phyloP scores from a whole-genome alignment of 2,329 filamentous ascomycete species.

The Diplodia corticola region DNA sequence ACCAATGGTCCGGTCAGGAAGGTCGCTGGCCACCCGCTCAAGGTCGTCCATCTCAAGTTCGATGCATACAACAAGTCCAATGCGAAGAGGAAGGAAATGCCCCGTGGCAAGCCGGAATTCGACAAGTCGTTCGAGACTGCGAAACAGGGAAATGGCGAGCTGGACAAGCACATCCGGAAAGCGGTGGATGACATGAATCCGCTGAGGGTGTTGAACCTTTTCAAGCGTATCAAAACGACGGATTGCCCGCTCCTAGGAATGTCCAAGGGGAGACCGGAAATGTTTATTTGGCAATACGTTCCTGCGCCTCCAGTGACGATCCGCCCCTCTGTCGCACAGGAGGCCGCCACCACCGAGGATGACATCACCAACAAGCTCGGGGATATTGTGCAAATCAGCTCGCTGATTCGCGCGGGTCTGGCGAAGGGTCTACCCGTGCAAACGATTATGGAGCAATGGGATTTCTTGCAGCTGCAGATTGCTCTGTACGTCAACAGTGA shows the following conservation, averaged over 20 bases:
- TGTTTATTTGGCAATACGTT: slow-evolving; percentile 96
- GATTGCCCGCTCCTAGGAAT: slow-evolving; percentile 93
- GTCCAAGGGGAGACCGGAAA: slow-evolving; percentile 88
- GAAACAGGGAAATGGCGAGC: slow-evolving; percentile 72
- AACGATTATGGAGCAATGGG: slow-evolving; percentile 97
- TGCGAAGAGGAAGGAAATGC: slow-evolving; percentile 78
- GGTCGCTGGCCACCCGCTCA: slow-evolving; percentile 75
- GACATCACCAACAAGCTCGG: slow-evolving; percentile 96
- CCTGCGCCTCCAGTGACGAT: slow-evolving; percentile 94
- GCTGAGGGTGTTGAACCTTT: slow-evolving; percentile 82
- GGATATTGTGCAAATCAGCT: slow-evolving; percentile 91
- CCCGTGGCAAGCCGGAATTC: slow-evolving; percentile 78
- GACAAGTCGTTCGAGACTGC: slow-evolving; percentile 82
- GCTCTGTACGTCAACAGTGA: slow-evolving; percentile 99
- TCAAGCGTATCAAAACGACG: slow-evolving; percentile 78
- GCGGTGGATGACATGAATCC: slow-evolving; percentile 95
- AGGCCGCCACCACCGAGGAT: slow-evolving; percentile 91
- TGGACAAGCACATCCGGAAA: slow-evolving; percentile 89
- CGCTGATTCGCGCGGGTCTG: slow-evolving; percentile 78
- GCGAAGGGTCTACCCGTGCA: slow-evolving; percentile 80
- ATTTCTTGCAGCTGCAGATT: slow-evolving; percentile 91
- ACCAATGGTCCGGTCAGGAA: slow-evolving; percentile 93
- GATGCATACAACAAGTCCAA: slow-evolving; percentile 85
- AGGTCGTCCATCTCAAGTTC: slow-evolving; percentile 93
- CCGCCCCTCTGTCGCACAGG: slow-evolving; percentile 88